Evolutionary conservation across 441 rosid genomes (phyloP).

Genomic region (Aleurites moluccanus): DNA sequence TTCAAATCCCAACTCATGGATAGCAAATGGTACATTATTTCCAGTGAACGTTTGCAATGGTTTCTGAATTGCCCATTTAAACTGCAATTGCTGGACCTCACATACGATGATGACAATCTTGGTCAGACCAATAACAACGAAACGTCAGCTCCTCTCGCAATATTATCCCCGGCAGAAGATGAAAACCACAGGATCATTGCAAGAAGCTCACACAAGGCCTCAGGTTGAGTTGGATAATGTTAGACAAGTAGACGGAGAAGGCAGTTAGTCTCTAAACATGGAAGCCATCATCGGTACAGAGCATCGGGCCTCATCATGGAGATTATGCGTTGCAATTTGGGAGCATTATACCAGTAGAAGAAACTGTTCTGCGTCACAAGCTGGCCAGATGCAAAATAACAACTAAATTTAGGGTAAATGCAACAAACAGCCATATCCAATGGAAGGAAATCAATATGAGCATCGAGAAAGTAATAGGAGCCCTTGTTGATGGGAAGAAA

Average conservation of each 20-base stretch:
- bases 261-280: conserved; percentile 38
- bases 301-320: conserved; percentile 22
- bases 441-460: conserved; percentile 31
- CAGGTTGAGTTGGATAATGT: conserved; percentile 40
- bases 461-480: conserved; percentile 31
- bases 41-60: conserved; percentile 14
- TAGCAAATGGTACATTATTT: neutral
- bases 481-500: conserved; percentile 18
- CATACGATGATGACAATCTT: neutral
- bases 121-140: too few relatives aligned
- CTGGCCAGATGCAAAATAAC: conserved; percentile 27
- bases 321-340: conserved; percentile 28
- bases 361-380: conserved; percentile 19
- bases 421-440: conserved; percentile 1
- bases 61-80: conserved; percentile 27
- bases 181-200: conserved; percentile 8
- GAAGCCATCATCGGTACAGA: conserved; percentile 34
- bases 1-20: neutral
- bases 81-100: conserved; percentile 15
- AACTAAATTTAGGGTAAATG: conserved; percentile 26
- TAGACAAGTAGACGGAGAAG: conserved; percentile 36
- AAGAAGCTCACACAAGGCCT: conserved; percentile 22
- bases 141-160: too few relatives aligned
- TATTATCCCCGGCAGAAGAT: too few relatives aligned
- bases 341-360: conserved; percentile 32